Base-by-base conservation (phyloP, 2,329 filamentous ascomycete genomes). In the Nectriaceae sp. region DNA sequence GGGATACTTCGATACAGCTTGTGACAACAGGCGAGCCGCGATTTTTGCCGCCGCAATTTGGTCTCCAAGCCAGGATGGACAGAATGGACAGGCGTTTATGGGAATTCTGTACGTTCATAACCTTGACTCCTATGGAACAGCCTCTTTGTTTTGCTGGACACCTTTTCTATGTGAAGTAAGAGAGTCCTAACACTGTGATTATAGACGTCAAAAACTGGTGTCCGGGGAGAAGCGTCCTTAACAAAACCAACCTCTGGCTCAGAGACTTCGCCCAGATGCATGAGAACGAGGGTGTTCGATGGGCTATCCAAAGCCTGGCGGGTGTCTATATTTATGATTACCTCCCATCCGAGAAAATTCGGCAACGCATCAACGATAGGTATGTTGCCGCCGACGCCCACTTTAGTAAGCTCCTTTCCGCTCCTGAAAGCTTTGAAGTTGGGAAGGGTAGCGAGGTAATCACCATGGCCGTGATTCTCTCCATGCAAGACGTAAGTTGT, bases 311-410 rank as follows among this genome's bases (percentile, higher is more conserved):
- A 37, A 70, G 70, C 19, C 59, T 74, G 3, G 69, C 70, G 3
- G 70, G 70, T 2, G 65, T 72, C 1, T 74, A 74, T 22, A 68
- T 74, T 5, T 70, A 72, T 46, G 71, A 74, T 46, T 74, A 73
- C 26, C 47, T 65, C 15, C 70, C 69, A 1, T 55, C 63, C 21
- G 62, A 68, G 8, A 50, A 50, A 4, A 56, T 73, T 11, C 60
- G 63, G 15, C 54, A 54, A 10, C 60, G 64, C 11, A 65, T 71
- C 43, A 72, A 71, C 37, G 45, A 63, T 11, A 61, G 62, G 18
- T 71, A 70, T 47, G 35, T 39, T 11, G 44, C 53, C 16, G 67
- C 69, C 4, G 67, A 70, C 35, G 22, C 49, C 3, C 64, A 68
- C 4, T 58, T 71, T 21, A 60, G 55, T 13, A 40, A 51, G 5